Base-by-base conservation (phyloP, 768 basidiomycete species). In the Pisolithus albus region DNA sequence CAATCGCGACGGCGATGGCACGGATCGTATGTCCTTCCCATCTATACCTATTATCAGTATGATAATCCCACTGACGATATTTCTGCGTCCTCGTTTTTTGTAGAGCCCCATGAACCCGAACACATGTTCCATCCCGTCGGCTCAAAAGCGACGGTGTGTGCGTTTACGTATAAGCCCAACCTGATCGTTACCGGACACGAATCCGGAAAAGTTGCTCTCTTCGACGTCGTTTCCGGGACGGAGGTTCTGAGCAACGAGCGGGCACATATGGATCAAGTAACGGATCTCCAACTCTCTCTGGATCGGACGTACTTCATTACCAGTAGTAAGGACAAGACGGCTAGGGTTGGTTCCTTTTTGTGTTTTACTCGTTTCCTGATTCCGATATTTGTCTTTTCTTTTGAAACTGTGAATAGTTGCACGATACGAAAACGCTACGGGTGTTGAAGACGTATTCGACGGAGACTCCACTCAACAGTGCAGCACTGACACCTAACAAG, bases 261-360 rank as follows among this genome's bases (percentile, higher is more conserved):
- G 46, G 92, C 92, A 5, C 95, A 98, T 67, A 72, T 81, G 57
- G 89, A 91, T 60, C 72, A 77, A 37, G 85, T 98, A 46, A 97
- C 93, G 32, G 96, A 99, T 71, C 72, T 99, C 52, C 96, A 98
- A 66, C 70, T 97, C 56, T 84, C 84, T 61, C 81, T 81, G 36
- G 96, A 98, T 66, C 78, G 90, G 52, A 87, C 91, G 15, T 99
- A 97, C 68, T 96, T 97, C 68, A 77, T 97, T 64, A 99, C 96
- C 7, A 88, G 88, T 64, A 91, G 88, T 72, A 97, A 96, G 71
- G 96, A 99, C 70, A 97, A 98, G 75, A 86, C 84, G 26, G 93
- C 96, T 28, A 82, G 92, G 75, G 92, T 92, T 56, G 48, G 85
- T 73, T 32, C 8, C 28, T 4, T 34, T 34, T 23, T 23, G 4